A percentile compares a stretch with the other conserved stretches of the same genome.
Evolutionary conservation across 345 rosid species (phyloP).

Genomic region (Salix udensis): DNA sequence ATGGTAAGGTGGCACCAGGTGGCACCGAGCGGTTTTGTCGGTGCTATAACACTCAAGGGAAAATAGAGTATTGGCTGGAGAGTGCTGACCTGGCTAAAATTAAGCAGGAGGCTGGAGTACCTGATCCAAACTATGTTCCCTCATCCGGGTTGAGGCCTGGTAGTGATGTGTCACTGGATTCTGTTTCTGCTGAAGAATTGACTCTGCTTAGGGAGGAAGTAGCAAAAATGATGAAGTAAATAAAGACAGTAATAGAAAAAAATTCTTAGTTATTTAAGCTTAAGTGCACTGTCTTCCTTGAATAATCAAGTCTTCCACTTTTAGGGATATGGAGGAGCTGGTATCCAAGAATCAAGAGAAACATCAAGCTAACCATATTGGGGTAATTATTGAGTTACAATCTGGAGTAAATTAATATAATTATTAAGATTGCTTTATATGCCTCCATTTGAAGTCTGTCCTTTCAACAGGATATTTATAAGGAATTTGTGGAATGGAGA

Average conservation of each 20-base stretch:
- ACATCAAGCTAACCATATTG: constrained; percentile 39
- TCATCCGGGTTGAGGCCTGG: constrained; percentile 55
- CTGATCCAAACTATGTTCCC: constrained; percentile 58
- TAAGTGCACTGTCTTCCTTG: background rate
- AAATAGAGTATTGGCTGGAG: constrained; percentile 91
- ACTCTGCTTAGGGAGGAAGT: constrained; percentile 53
- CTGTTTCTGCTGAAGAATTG: constrained; percentile 39
- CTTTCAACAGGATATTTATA: constrained; percentile 43
- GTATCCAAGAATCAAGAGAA: constrained; percentile 46
- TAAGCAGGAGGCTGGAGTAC: constrained; percentile 57
- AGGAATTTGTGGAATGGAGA: constrained; percentile 60
- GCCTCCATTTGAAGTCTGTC: constrained; percentile 2
- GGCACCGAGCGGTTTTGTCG: constrained; percentile 80
- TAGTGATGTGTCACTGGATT: constrained; percentile 34
- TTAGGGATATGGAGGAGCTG: constrained; percentile 57
- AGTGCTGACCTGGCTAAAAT: constrained; percentile 64
- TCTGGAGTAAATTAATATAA: constrained; percentile 5
- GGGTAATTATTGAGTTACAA: constrained; percentile 42
- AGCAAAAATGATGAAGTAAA: constrained; percentile 47
- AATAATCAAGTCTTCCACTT: background rate
- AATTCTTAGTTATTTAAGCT: background rate
- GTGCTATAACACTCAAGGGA: constrained; percentile 73
- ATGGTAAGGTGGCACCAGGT: constrained; percentile 80
- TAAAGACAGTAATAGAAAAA: background rate
- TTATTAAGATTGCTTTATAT: background rate